Evolutionary conservation across 805 yeast genomes (phyloP), one percentile per base, ranked within the genome.

Genomic region (Torulaspora microellipsoides): DNA sequence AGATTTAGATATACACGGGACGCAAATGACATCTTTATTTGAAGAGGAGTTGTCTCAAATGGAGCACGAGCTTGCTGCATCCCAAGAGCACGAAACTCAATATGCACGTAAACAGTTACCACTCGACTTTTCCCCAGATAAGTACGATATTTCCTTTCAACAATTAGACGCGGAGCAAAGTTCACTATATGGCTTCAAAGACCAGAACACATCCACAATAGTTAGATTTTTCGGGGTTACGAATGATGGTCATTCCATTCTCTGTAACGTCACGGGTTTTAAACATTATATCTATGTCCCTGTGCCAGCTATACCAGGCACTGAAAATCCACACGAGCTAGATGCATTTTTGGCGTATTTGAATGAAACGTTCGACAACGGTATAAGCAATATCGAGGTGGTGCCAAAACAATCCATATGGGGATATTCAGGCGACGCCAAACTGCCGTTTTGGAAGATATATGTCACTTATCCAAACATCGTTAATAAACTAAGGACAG

Each of bases 111-210:
- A 93, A 0, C 70, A 75, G 0, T 55, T 79, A 5, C 77, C 83
- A 2, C 32, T 42, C 1, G 69, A 68, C 33, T 79, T 82, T 49
- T 68, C 75, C 42, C 73, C 83, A 2, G 54, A 56, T 1, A 60
- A 62, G 1, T 59, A 62, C 31, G 89, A 83, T 55, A 72, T 85
- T 23, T 72, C 76, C 1, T 90, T 90, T 62, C 98, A 93, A 64
- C 99, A 93, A 58, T 70, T 93, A 55, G 99, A 93, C 63, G 96
- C 95, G 1, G 98, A 93, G 57, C 99, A 93, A 56, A 76, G 85
- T 2, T 60, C 67, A 25, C 60, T 76, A 8, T 76, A 77, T 30
- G 40, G 40, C 23, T 42, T 53, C 4, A 43, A 38, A 11, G 68
- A 60, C 45, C 55, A 54, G 28, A 56, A 58, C 32, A 63, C 67